A percentile compares a stretch with the other conserved stretches of the same genome.
phyloP scores from a whole-genome alignment of 306 rosid genomes.

The Acmispon strigosus region DNA sequence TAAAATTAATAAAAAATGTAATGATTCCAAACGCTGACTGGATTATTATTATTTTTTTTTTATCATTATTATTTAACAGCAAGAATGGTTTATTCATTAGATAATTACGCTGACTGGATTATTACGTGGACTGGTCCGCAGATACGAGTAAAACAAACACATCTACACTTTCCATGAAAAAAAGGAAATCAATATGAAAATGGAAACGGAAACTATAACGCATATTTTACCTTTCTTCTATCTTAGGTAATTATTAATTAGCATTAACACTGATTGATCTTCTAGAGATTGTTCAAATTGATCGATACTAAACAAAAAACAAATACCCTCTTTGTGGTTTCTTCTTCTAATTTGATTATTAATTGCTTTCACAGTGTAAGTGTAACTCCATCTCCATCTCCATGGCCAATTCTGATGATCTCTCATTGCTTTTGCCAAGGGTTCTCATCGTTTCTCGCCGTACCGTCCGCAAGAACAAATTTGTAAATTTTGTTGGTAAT shows the following conservation, averaged over 20 bases:
- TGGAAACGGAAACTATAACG: neutral
- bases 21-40: too few species aligned
- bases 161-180: too few species aligned
- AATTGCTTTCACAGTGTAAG: neutral
- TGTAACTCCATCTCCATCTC: too few species aligned
- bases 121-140: too few species aligned
- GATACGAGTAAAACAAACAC: too few species aligned
- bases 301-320: neutral
- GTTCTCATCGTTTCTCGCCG: conserved; percentile 48
- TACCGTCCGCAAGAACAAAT: conserved; percentile 37
- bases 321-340: neutral
- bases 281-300: neutral
- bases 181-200: neutral
- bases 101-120: too few species aligned
- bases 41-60: too few species aligned
- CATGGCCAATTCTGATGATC: conserved; percentile 26
- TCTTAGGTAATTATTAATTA: neutral
- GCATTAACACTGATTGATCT: neutral
- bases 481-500: conserved; percentile 43
- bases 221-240: neutral
- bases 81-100: too few species aligned
- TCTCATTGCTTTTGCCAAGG: conserved; percentile 30
- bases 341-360: neutral
- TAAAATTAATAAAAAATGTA: too few species aligned
- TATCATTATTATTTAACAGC: too few species aligned